Base-by-base conservation (phyloP, 345 rosid species). In the thale cress (Arabidopsis thaliana) region DNA sequence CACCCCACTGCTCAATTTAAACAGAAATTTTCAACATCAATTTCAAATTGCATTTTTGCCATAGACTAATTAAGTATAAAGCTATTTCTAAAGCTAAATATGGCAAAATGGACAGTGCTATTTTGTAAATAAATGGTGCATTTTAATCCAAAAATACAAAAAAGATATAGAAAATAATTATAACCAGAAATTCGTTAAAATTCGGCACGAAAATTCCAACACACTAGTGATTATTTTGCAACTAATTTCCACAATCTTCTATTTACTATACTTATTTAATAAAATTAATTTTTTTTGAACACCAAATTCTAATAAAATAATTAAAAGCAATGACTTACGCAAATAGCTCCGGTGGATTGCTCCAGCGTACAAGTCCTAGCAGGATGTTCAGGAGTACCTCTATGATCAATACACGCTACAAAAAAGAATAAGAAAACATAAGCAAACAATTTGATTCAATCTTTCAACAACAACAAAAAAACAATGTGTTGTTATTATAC, bases 321-420 rank as follows among this genome's bases (percentile, higher is more conserved):
- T 16, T 16, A 16, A 16, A 16, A 16, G 20, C 20, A 16, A 1
- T 22, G 16, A 5, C 75, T 73, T 79, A 95, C 99, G 44, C 98
- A 94, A 22, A 87, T 69, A 9, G 83, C 78, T 71, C 93, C 98
- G 44, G 77, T 85, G 64, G 71, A 65, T 42, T 79, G 65, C 80
- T 88, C 95, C 81, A 94, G 77, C 0, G 98, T 91, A 83, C 96
- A 91, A 76, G 97, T 94, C 73, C 98, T 84, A 53, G 98, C 98
- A 67, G 98, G 98, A 71, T 79, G 80, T 59, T 88, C 84, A 12
- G 91, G 97, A 3, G 97, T 94, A 14, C 97, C 98, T 83, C 97
- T 88, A 67, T 94, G 98, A 80, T 94, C 98, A 66, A 91, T 90
- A 80, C 98, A 94, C 8, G 92, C 98, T 95, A 81, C 46, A 71